Evolutionary conservation across 169 alveolate species (phyloP).

Genomic region (Perkinsus chesapeaki): DNA sequence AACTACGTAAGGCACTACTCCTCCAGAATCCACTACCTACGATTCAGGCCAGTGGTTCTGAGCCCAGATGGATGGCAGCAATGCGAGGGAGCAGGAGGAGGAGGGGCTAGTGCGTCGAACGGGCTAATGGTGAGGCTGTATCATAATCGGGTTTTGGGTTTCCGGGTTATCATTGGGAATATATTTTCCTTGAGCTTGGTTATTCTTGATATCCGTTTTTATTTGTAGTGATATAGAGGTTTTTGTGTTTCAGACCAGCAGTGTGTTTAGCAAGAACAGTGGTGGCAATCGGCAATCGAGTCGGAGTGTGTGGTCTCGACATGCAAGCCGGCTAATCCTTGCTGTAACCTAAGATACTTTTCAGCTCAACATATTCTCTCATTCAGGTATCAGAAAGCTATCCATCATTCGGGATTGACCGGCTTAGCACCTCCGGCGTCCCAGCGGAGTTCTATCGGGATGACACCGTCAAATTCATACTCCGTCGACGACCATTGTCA

Average conservation of each 20-base stretch:
- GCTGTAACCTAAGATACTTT: background rate
- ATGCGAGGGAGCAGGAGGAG: too few species aligned
- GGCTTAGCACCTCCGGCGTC: background rate
- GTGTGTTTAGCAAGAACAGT: background rate
- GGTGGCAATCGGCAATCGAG: background rate
- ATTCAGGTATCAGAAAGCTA: background rate
- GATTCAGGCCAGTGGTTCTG: too few species aligned
- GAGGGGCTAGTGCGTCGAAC: too few species aligned
- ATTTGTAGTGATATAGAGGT: too few species aligned
- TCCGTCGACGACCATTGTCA: background rate
- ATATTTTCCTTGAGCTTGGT: too few species aligned
- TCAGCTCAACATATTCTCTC: background rate
- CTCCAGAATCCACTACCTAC: too few species aligned
- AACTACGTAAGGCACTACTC: background rate
- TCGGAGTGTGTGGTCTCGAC: background rate
- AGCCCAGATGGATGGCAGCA: too few species aligned
- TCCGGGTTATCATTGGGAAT: too few species aligned
- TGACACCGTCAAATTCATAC: background rate
- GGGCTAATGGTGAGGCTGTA: too few species aligned
- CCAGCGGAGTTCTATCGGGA: background rate
- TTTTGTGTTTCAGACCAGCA: background rate
- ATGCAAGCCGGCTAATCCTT: background rate
- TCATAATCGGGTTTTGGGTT: too few species aligned
- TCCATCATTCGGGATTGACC: background rate
- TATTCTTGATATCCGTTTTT: too few species aligned